A percentile compares a stretch with the other conserved stretches of the same genome.
phyloP scores from a whole-genome alignment of 2,329 filamentous ascomycete species.

The Colletotrichum chlorophyti region DNA sequence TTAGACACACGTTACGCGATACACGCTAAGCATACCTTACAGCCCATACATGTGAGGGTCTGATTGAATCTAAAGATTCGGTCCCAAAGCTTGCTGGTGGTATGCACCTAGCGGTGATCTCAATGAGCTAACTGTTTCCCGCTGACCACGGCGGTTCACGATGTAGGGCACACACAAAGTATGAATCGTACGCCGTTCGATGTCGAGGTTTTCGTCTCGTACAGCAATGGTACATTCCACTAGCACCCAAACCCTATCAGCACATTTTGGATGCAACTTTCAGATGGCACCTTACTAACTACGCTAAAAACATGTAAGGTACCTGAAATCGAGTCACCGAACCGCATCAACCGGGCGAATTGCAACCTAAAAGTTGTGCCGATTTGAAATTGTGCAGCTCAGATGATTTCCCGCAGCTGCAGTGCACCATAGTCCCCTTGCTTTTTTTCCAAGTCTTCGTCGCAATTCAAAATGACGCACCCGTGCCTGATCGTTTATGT shows the following conservation, averaged over 20 bases:
- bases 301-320: conserved; percentile 25
- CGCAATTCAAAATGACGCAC: no score
- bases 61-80: not conserved
- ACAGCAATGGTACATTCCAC: no score
- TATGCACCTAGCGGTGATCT: conserved; percentile 20
- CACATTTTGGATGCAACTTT: conserved; percentile 9
- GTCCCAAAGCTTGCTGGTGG: not conserved
- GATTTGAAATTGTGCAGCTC: no score
- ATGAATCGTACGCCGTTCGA: no score
- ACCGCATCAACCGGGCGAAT: not conserved
- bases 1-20: not conserved
- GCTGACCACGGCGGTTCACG: conserved; percentile 17
- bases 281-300: conserved; percentile 19
- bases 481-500: no score
- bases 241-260: not conserved
- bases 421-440: not conserved
- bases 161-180: conserved; percentile 1
- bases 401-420: conserved; percentile 8
- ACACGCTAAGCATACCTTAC: no score
- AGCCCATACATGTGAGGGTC: no score
- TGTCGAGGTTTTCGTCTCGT: no score
- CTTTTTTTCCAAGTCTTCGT: not conserved
- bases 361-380: no score
- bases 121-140: not conserved
- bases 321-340: conserved; percentile 7